Evolutionary conservation across 768 basidiomycete species (phyloP), one percentile per base, ranked within the genome.

Genomic region (Arthromyces matolae): DNA sequence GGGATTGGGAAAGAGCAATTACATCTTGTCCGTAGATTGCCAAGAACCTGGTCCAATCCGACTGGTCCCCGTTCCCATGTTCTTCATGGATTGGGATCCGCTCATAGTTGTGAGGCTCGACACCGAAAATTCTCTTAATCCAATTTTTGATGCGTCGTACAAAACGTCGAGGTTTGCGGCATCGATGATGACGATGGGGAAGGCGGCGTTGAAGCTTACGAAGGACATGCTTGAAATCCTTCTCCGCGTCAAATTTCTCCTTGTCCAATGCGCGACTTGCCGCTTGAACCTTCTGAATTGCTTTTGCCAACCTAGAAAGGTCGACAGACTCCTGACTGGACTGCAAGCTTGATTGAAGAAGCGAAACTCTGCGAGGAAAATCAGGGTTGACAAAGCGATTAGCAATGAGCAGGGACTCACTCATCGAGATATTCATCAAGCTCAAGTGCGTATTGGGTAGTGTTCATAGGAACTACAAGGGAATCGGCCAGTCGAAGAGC

Each of bases 371-470:
- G 45, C 16, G 23, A 49, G 34, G 24, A 14, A 45, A 18, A 29
- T 38, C 9, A 47, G 36, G 4, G 19, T 7, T 28, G 19, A 13
- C 1, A n/a, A 32, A 18, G 42, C 35, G 18, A 48, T 34, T 16
- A 22, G n/a, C 28, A 18, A 5, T 37, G 7, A 43, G 19, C 47
- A 27, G 35, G 19, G 19, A 47, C 78, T 56, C 58, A 87, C 85
- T 70, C 72, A 31, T 74, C 70, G 10, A 86, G 72, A 54, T 89
- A 89, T 7, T 73, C 66, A 35, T 71, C 67, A n/a, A 89, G 70
- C 59, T 88, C 84, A 13, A 78, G 54, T 3, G 85, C 69, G 62
- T 90, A 90, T 47, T 88, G 83, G 1, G 87, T 88, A 16, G 85
- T 86, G 60, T 90, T 89, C 40, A 89, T 62, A 2, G 88, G 88